Percentiles rank a stretch among this genome's conserved stretches.
These are phyloP conservation scores for Trametes cubensis DNA, from an alignment of 768 basidiomycete genomes.

Conservation along the genomic window DNA sequence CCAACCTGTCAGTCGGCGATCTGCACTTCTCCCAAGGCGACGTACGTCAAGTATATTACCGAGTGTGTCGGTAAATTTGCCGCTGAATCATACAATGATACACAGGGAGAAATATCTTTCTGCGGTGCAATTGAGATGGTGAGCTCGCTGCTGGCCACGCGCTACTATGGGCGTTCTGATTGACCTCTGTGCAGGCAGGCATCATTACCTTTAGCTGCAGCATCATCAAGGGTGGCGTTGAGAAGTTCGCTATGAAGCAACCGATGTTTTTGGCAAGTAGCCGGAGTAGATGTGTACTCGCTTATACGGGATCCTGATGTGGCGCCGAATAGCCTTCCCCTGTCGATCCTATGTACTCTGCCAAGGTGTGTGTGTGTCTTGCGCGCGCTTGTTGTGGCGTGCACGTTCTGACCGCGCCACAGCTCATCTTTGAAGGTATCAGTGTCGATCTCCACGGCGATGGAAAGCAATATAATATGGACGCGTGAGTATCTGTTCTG, in stretches of 20 bases:
- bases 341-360: slow-evolving; percentile 71
- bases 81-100: not conserved
- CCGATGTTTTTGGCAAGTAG: slow-evolving; percentile 69
- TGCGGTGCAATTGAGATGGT: slow-evolving; percentile 83
- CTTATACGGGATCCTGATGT: not conserved
- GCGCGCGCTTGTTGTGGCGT: not conserved
- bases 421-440: slow-evolving; percentile 77
- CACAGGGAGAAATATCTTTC: slow-evolving; percentile 57
- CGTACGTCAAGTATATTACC: slow-evolving; percentile 38
- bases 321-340: slow-evolving; percentile 58
- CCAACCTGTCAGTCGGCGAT: slow-evolving; percentile 78
- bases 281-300: not conserved
- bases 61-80: slow-evolving; percentile 14
- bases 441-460: slow-evolving; percentile 74
- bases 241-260: slow-evolving; percentile 73
- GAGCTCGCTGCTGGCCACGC: not conserved
- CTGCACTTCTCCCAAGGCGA: slow-evolving; percentile 82
- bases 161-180: not conserved
- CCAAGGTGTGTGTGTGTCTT: slow-evolving; percentile 54
- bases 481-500: slow-evolving; percentile 49
- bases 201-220: slow-evolving; percentile 72
- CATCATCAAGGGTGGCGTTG: slow-evolving; percentile 73
- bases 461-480: slow-evolving; percentile 78
- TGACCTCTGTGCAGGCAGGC: slow-evolving; percentile 49
- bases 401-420: not conserved